Evolutionary conservation across 75 land plant genomes (phyloP).

Genomic region (Ceratopteris richardii): DNA sequence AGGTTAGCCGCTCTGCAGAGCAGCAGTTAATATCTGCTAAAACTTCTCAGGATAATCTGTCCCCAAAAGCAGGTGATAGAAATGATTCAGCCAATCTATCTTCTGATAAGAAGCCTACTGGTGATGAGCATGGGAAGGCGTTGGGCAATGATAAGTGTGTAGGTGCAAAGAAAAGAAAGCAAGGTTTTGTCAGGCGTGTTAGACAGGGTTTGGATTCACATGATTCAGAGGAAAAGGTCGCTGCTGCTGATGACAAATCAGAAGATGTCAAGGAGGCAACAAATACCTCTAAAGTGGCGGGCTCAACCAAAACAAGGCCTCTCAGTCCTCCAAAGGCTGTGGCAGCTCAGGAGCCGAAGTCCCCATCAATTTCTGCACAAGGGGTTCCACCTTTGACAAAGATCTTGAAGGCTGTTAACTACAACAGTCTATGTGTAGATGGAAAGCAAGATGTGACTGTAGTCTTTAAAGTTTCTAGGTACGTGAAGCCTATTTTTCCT

Average conservation of each 20-base stretch:
- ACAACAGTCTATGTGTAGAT: conserved; percentile 35
- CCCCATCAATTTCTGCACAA: conserved; percentile 1
- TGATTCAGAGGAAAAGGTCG: conserved; percentile 7
- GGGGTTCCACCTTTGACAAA: conserved; percentile 27
- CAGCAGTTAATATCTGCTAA: too few species aligned
- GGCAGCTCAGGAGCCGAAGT: not conserved
- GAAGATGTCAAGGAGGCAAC: conserved; percentile 2
- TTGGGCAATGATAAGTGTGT: conserved; percentile 6
- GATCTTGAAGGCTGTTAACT: conserved; percentile 58
- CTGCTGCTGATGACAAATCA: conserved; percentile 6
- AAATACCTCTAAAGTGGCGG: conserved; percentile 4
- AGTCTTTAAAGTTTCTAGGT: conserved; percentile 67
- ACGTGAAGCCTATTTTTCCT: not conserved
- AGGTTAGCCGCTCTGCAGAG: too few species aligned
- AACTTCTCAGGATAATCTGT: too few species aligned
- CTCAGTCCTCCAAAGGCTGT: not conserved
- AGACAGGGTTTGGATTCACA: conserved; percentile 16
- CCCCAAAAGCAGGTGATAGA: too few species aligned
- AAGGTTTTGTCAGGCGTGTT: conserved; percentile 54
- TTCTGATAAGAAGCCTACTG: not conserved
- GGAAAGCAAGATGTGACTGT: conserved; percentile 57
- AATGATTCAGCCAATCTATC: too few species aligned
- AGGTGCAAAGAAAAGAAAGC: conserved; percentile 67
- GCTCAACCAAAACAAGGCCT: too few species aligned
- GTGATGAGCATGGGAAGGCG: not conserved